Conservation (phyloP, 768 basidiomycete species). For the Suillus brevipes region DNA sequence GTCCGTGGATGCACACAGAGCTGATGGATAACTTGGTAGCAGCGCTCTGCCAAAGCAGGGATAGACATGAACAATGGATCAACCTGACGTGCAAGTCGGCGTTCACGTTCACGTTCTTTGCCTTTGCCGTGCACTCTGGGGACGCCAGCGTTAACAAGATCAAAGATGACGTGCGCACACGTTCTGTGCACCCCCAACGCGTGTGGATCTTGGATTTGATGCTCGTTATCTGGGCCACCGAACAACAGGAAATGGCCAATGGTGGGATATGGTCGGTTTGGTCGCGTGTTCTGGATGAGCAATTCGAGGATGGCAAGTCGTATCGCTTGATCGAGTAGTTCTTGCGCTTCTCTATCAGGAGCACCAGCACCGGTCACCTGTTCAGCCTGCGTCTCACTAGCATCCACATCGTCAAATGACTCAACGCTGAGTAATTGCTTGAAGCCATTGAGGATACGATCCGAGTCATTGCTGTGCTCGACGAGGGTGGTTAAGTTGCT, state of each 20-base stretch:
- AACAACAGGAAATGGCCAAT: conserved; percentile 87
- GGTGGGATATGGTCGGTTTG: conserved; percentile 68
- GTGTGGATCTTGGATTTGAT: conserved; percentile 76
- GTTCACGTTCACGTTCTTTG: conserved; percentile 35
- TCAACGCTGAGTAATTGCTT: conserved; percentile 64
- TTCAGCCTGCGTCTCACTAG: conserved; percentile 60
- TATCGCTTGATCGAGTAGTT: conserved; percentile 64
- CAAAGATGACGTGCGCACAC: conserved; percentile 79
- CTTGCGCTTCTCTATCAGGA: conserved; percentile 46
- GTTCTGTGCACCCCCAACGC: conserved; percentile 69
- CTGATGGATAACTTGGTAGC: conserved; percentile 80
- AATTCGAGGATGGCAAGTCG: conserved; percentile 78
- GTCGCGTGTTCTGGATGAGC: conserved; percentile 74
- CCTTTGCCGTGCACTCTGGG: conserved; percentile 52
- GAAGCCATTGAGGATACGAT: conserved; percentile 83
- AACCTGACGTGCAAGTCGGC: conserved; percentile 27
- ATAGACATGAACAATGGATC: conserved; percentile 64
- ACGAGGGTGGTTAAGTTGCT: conserved; percentile 77
- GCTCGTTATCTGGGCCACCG: conserved; percentile 56
- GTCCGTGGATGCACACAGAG: conserved; percentile 87
- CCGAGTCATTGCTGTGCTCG: conserved; percentile 78
- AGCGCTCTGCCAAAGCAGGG: conserved; percentile 82
- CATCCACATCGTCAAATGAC: conserved; percentile 57
- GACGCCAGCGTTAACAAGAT: conserved; percentile 71
- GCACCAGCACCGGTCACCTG: conserved; percentile 75